Conservation (phyloP, 2,329 filamentous ascomycete genomes). For the Botrytis sinoallii region DNA sequence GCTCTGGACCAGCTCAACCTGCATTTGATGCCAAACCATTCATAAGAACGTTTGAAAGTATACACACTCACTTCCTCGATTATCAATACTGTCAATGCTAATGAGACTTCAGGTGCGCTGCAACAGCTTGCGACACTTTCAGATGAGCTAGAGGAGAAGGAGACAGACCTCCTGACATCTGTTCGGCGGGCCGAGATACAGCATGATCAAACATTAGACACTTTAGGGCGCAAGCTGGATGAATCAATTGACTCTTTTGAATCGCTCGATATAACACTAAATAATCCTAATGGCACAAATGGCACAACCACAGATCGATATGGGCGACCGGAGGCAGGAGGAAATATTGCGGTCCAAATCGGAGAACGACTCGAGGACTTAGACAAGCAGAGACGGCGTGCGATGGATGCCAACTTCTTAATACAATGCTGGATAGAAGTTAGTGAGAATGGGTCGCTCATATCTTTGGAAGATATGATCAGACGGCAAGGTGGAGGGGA, state of each 20-base stretch:
- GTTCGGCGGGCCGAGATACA: slow-evolving; percentile 89
- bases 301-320: slow-evolving; percentile 47
- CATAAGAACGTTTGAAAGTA: slow-evolving; percentile 89
- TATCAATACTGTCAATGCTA: slow-evolving; percentile 26
- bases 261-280: slow-evolving; percentile 78
- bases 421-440: slow-evolving; percentile 98
- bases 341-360: slow-evolving; percentile 90
- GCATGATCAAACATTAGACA: slow-evolving; percentile 87
- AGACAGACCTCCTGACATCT: slow-evolving; percentile 86
- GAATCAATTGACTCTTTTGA: slow-evolving; percentile 91
- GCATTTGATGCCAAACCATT: slow-evolving; percentile 93
- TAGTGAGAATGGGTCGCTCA: slow-evolving; percentile 81
- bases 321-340: slow-evolving; percentile 57
- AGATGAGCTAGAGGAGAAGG: slow-evolving; percentile 82
- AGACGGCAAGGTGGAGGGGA: slow-evolving; percentile 80
- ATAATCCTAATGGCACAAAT: slow-evolving; percentile 50
- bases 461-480: slow-evolving; percentile 77
- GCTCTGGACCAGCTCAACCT: slow-evolving; percentile 63
- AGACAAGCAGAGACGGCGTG: slow-evolving; percentile 84
- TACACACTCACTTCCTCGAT: slow-evolving; percentile 24
- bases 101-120: slow-evolving; percentile 51
- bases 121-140: slow-evolving; percentile 67
- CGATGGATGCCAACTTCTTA: slow-evolving; percentile 89
- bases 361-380: slow-evolving; percentile 91
- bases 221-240: slow-evolving; percentile 83